Percentiles rank a stretch among this genome's conserved stretches.
phyloP scores from a whole-genome alignment of 371 early-diverging fungal genomes.

The Mucor indicus region DNA sequence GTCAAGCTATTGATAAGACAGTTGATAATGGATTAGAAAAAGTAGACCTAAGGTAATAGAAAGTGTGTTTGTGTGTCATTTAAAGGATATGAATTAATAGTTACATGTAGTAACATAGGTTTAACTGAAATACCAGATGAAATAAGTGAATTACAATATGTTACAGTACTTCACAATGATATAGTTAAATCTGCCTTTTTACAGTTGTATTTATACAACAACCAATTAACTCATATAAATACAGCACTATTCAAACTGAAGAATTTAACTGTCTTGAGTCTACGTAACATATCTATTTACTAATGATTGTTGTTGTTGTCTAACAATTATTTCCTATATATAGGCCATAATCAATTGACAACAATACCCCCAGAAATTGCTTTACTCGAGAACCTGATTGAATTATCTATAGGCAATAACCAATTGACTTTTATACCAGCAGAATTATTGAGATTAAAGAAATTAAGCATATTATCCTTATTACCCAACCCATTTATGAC shows the following conservation, averaged over 20 bases:
- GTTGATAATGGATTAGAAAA: conserved; percentile 54
- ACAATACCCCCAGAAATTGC: conserved; percentile 55
- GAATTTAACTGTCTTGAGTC: conserved; percentile 53
- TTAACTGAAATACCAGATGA: conserved; percentile 52
- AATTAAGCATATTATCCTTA: conserved; percentile 25
- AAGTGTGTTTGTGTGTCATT: neutral
- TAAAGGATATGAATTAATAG: no score
- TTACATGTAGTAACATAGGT: conserved; percentile 46
- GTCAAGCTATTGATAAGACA: conserved; percentile 45
- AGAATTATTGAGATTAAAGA: conserved; percentile 27
- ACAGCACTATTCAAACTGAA: conserved; percentile 44
- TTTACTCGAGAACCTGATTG: conserved; percentile 52
- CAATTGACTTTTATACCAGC: conserved; percentile 33
- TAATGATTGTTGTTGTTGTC: no score
- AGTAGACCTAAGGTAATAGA: conserved; percentile 52
- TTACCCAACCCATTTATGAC: conserved; percentile 33
- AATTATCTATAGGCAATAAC: conserved; percentile 59
- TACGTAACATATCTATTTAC: conserved; percentile 51
- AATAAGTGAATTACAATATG: conserved; percentile 47
- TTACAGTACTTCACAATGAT: conserved; percentile 49
- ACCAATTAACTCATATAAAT: conserved; percentile 34
- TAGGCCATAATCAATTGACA: conserved; percentile 50
- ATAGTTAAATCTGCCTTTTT: conserved; percentile 42
- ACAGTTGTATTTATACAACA: conserved; percentile 51
- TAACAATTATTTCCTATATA: no score